Evolutionary conservation across 805 yeast genomes (phyloP).

Genomic region (Vanderwaltozyma tropicalis): DNA sequence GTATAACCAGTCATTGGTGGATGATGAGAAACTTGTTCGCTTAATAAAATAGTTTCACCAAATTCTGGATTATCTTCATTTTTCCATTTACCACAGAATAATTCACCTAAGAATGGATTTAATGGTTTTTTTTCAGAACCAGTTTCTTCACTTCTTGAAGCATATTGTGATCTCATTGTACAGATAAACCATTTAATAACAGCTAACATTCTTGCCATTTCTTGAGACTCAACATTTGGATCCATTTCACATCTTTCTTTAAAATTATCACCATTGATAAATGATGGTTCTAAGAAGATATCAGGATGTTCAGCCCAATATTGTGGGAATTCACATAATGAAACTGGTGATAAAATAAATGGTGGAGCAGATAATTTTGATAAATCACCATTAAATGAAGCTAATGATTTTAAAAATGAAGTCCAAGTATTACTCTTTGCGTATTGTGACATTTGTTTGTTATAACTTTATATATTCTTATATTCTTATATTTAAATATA

Average conservation of each 20-base stretch:
- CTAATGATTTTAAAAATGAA: slow-evolving; percentile 78
- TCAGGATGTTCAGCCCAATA: slow-evolving; percentile 95
- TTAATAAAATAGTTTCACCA: slow-evolving; percentile 70
- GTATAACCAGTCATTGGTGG: slow-evolving; percentile 96
- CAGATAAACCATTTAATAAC: slow-evolving; percentile 88
- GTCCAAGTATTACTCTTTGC: slow-evolving; percentile 65
- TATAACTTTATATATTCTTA: no score
- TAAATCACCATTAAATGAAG: slow-evolving; percentile 87
- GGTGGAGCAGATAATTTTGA: slow-evolving; percentile 96
- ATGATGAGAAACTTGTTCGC: slow-evolving; percentile 95
- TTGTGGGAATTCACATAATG: slow-evolving; percentile 83
- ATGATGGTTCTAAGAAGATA: slow-evolving; percentile 62
- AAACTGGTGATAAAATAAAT: slow-evolving; percentile 82
- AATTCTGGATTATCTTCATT: slow-evolving; percentile 41
- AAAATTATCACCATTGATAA: slow-evolving; percentile 21
- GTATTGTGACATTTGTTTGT: slow-evolving; percentile 23
- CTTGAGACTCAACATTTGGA: slow-evolving; percentile 39
- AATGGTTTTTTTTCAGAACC: slow-evolving; percentile 97
- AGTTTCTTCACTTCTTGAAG: slow-evolving; percentile 80
- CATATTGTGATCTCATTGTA: slow-evolving; percentile 85
- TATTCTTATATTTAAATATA: no score
- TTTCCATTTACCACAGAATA: slow-evolving; percentile 83
- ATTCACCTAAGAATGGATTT: slow-evolving; percentile 92
- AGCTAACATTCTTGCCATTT: slow-evolving; percentile 48
- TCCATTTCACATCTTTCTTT: slow-evolving; percentile 17